Percentiles rank a stretch among this genome's conserved stretches.
Evolutionary conservation across 345 rosid species (phyloP).

Genomic region (Adansonia digitata): DNA sequence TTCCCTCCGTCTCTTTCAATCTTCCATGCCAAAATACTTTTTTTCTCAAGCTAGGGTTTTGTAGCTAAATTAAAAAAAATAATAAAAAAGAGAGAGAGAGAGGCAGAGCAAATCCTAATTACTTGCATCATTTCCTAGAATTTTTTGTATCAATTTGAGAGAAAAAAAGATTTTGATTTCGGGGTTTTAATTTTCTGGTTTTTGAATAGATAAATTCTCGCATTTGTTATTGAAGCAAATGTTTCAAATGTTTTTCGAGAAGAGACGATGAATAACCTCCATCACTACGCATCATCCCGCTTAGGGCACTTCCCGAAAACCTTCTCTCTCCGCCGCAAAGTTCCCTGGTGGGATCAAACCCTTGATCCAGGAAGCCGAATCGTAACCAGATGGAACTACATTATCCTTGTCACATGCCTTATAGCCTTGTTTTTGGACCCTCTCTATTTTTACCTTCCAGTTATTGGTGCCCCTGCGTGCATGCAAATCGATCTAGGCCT

Average conservation of each 20-base stretch:
- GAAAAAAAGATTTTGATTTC: background rate
- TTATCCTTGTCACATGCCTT: slow-evolving; percentile 59
- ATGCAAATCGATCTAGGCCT: slow-evolving; percentile 38
- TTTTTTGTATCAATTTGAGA: background rate
- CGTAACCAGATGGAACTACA: slow-evolving; percentile 61
- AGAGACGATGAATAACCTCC: slow-evolving; percentile 40
- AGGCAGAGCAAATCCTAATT: background rate
- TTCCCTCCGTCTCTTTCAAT: background rate
- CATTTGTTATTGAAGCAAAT: background rate
- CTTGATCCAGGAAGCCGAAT: slow-evolving; percentile 66
- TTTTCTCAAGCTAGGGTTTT: background rate
- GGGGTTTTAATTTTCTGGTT: background rate
- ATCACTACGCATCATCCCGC: slow-evolving; percentile 32
- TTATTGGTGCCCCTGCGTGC: slow-evolving; percentile 49
- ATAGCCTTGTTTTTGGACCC: slow-evolving; percentile 81
- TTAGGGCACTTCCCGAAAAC: slow-evolving; percentile 37
- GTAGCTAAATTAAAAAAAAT: background rate
- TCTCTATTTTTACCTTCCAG: slow-evolving; percentile 74
- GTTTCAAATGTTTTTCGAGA: background rate
- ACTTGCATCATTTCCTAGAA: background rate
- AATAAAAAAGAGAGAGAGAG: background rate
- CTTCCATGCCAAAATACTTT: background rate
- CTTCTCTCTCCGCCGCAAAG: slow-evolving; percentile 43
- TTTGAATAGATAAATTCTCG: background rate
- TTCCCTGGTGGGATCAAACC: slow-evolving; percentile 48